phyloP scores from a whole-genome alignment of 768 basidiomycete species.

The Boletus tylopilopsis region DNA sequence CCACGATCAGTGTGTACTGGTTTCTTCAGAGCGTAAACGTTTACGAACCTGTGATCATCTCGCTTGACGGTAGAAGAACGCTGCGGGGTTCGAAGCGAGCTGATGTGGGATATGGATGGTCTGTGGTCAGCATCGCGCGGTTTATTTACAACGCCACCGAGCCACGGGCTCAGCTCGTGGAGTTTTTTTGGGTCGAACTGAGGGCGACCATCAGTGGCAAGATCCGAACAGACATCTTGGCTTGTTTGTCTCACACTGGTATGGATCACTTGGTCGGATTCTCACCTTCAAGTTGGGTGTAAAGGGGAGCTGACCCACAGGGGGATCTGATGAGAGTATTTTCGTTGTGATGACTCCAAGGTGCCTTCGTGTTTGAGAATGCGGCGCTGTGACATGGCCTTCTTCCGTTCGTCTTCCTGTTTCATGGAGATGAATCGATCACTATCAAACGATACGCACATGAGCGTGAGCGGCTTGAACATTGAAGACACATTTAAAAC shows the following conservation, averaged over 20 bases:
- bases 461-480: conserved; percentile 4
- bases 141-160: conserved; percentile 8
- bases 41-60: conserved; percentile 11
- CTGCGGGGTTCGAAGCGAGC: conserved; percentile 21
- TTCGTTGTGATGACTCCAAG: conserved; percentile 10
- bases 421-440: conserved; percentile 22
- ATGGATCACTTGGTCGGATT: neutral
- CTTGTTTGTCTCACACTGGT: neutral
- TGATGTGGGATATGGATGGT: conserved; percentile 9
- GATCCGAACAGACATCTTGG: neutral
- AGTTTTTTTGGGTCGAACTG: conserved; percentile 1
- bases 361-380: conserved; percentile 2
- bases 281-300: conserved; percentile 6
- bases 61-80: conserved; percentile 19
- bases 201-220: neutral
- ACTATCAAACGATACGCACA: neutral
- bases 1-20: conserved; percentile 7
- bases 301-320: neutral
- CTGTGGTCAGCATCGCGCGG: neutral
- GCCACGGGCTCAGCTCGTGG: neutral
- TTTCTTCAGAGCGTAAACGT: conserved; percentile 2
- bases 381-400: conserved; percentile 7
- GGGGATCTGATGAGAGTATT: conserved; percentile 4
- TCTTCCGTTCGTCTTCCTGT: conserved; percentile 16
- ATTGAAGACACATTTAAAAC: conserved; percentile 9